Base-by-base conservation (phyloP, 2,329 filamentous ascomycete genomes). In the Penicillium sp. region DNA sequence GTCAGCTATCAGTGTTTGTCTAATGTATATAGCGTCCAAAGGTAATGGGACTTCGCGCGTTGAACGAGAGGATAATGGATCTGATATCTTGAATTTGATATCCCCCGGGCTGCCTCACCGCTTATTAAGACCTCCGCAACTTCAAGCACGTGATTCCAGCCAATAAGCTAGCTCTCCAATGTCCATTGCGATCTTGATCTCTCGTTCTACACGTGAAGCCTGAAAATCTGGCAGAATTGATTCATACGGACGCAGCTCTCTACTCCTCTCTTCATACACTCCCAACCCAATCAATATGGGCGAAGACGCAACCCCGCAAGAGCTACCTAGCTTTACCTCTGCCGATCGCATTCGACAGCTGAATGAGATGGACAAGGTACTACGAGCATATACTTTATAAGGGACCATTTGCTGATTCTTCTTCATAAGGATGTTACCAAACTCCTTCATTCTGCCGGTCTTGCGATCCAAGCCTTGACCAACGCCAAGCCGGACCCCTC, bases 341-440 rank as follows among this genome's bases (percentile, higher is more conserved):
- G 79, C 84, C 35, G 85, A 94, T 65, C 87, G 86, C 56, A 88
- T 95, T 56, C 76, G 83, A 50, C 87, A 94, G 62, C 79, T 95
- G 49, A 85, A 83, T 58, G 81, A 84, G 37, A 86, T 95, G 59
- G 88, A 94, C 70, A 79, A 80, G 62, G 82, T 83, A 64, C 34
- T 51, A 22, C 1, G 45, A 28, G 34, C 21, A 21, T n/a, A 33
- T 6, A 13, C 35, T 29, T 15, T 9, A 38, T 9, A 10, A 5
- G 6, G 34, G 43, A 46, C 10, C 3, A 9, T 37, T 31, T 9
- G 19, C 37, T 32, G 17, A 43, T 7, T 22, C 13, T 35, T 35
- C 10, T 37, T 4, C 32, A 32, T 54, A 32, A 76, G 72, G 73
- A 79, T 62, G 69, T 79, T 40, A 69, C 77, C 13, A 70, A 69